Percentiles rank a stretch among this genome's conserved stretches.
These are phyloP conservation scores for Rhizopogon sp. DNA, from an alignment of 768 basidiomycete species.

Conservation along the genomic window DNA sequence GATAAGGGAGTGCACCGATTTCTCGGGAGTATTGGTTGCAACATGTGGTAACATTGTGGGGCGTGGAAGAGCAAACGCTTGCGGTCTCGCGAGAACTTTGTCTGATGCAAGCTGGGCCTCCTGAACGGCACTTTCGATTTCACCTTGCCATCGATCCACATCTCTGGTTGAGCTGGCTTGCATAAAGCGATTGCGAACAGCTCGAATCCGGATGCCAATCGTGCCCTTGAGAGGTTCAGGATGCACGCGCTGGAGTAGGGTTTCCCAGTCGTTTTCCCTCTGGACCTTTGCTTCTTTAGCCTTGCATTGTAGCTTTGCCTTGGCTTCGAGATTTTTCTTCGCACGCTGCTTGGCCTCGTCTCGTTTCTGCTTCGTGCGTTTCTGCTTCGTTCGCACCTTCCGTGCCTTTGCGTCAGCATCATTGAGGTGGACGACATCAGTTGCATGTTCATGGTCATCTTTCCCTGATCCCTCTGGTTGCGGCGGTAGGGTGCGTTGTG, in stretches of 20 bases:
- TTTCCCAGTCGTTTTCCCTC: constrained; percentile 64
- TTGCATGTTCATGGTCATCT: constrained; percentile 36
- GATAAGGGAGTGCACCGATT: constrained; percentile 46
- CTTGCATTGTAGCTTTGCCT: constrained; percentile 54
- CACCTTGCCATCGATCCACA: constrained; percentile 55
- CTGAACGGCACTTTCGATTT: constrained; percentile 50
- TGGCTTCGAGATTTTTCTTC: constrained; percentile 38
- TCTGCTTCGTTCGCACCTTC: constrained; percentile 36
- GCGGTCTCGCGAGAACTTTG: constrained; percentile 35
- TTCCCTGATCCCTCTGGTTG: constrained; percentile 33
- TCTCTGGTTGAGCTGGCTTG: constrained; percentile 50
- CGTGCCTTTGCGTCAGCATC: constrained; percentile 33
- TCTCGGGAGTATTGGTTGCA: constrained; percentile 42
- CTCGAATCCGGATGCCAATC: constrained; percentile 45
- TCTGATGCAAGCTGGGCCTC: constrained; percentile 49
- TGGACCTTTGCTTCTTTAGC: constrained; percentile 55
- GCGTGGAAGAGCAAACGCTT: constrained; percentile 7
- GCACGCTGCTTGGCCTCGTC: constrained; percentile 22
- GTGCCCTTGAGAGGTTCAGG: constrained; percentile 46
- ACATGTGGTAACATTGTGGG: constrained; percentile 30
- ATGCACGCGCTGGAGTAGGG: constrained; percentile 49
- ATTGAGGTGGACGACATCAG: constrained; percentile 41
- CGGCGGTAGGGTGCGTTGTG: constrained; percentile 8
- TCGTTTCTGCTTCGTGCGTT: constrained; percentile 30
- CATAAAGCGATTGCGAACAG: constrained; percentile 53